Percentiles rank a stretch among this genome's conserved stretches.
phyloP scores from a whole-genome alignment of 2,329 filamentous ascomycete species.

The Fusarium fujikuroi region DNA sequence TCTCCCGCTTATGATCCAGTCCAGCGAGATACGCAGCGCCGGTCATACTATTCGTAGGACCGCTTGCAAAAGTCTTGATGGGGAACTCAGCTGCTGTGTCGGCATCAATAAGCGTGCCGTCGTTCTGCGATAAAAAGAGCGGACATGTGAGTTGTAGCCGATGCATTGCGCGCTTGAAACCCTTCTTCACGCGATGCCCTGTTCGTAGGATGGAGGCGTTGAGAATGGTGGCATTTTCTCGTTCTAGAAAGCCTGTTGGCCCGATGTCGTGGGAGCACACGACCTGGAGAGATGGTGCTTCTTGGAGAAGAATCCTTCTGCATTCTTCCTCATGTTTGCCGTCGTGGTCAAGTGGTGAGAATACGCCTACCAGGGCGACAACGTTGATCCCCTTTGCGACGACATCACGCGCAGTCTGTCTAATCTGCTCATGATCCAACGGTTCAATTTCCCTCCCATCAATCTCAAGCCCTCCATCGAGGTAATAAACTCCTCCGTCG shows the following conservation, averaged over 20 bases:
- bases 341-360: slow-evolving; percentile 57
- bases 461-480: slow-evolving; percentile 60
- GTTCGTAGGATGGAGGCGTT: slow-evolving; percentile 63
- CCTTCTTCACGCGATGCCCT: slow-evolving; percentile 57
- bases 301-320: slow-evolving; percentile 51
- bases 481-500: slow-evolving; percentile 53
- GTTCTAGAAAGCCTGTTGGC: slow-evolving; percentile 55
- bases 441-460: slow-evolving; percentile 58
- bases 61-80: slow-evolving; percentile 64
- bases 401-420: slow-evolving; percentile 48
- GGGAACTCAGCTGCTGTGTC: slow-evolving; percentile 59
- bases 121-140: slow-evolving; percentile 63
- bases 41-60: slow-evolving; percentile 64
- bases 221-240: slow-evolving; percentile 66
- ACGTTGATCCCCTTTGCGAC: slow-evolving; percentile 49
- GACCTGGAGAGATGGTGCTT: slow-evolving; percentile 50
- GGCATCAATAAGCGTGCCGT: slow-evolving; percentile 62
- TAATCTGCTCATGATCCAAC: slow-evolving; percentile 53
- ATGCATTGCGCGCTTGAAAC: slow-evolving; percentile 59
- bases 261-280: slow-evolving; percentile 58
- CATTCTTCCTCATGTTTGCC: slow-evolving; percentile 55
- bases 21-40: slow-evolving; percentile 65
- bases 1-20: slow-evolving; percentile 48
- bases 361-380: slow-evolving; percentile 58
- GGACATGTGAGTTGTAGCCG: slow-evolving; percentile 55